Base-by-base conservation (phyloP, 129 eudicot species). In the Flaveria robusta region DNA sequence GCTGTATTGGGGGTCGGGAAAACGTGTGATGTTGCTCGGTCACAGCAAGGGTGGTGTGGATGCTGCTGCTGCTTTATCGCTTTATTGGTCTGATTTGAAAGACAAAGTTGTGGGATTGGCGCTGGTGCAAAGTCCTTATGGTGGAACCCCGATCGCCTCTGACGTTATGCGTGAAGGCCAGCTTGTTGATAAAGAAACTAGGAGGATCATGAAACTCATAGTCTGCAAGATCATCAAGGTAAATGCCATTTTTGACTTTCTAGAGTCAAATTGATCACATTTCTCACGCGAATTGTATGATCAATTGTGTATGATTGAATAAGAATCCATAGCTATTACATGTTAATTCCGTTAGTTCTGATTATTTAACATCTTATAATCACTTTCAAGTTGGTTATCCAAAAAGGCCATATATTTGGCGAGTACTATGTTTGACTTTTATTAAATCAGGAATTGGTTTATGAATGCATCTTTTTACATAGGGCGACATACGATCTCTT, bases 31-130 rank as follows among this genome's bases (percentile, higher is more conserved):
- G 97, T 86, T 93, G 66, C 96, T 93, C 52, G 98, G 98, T 83
- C 98, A 93, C 74, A 93, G 98, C 81, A 93, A 93, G 59, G 98
- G 98, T 19, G 98, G 98, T 22, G 96, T 93, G 24, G 98, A 93
- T 87, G 96, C 98, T 82, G 98, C 97, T 46, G 98, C 98, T 45
- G 96, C 98, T 46, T 84, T 93, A 78, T 91, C 98, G 0, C 77
- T 88, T 60, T 93, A 93, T 74, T 91, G 90, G 88, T 50, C 68
- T 37, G 87, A 90, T 63, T 77, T 93, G 81, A 79, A 82, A 81
- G 93, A 79, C 51, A 90, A 93, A 81, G 98, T 93, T 59, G 98
- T 86, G 0, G 98, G 98, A 43, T 74, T 93, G 81, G 98, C 91
- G 43, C 83, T 93, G 37, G 98, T 93, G 64, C 98, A 93, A 86